phyloP scores from a whole-genome alignment of 495 filamentous ascomycete genomes.

The Hypoxylon subgilvum region DNA sequence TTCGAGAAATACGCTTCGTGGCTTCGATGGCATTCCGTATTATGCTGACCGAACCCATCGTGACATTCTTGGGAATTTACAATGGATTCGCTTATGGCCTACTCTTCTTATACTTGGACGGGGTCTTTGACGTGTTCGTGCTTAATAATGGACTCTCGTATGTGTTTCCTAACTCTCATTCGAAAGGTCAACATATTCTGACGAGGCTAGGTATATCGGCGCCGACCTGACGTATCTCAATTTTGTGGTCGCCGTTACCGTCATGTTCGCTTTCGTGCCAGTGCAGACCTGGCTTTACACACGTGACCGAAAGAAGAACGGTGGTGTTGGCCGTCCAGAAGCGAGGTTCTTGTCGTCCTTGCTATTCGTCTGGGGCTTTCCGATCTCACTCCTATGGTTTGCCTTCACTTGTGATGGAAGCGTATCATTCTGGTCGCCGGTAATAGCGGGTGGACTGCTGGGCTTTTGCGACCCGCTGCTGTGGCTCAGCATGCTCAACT shows the following conservation, averaged over 20 bases:
- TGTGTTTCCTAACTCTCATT: constrained; percentile 4
- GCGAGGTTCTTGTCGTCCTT: constrained; percentile 48
- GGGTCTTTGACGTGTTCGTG: constrained; percentile 48
- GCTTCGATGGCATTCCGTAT: constrained; percentile 48
- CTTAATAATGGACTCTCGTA: constrained; percentile 48
- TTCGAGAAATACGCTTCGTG: constrained; percentile 46
- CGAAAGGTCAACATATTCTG: neutral
- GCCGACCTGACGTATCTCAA: constrained; percentile 50
- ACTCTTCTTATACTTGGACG: constrained; percentile 47
- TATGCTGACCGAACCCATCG: constrained; percentile 48
- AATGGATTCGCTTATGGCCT: constrained; percentile 48
- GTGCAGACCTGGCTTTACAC: constrained; percentile 48
- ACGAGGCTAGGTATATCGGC: constrained; percentile 36
- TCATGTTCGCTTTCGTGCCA: constrained; percentile 48
- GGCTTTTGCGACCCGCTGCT: constrained; percentile 48
- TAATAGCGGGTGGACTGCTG: constrained; percentile 44
- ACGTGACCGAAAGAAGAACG: constrained; percentile 41
- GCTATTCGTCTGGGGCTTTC: constrained; percentile 47
- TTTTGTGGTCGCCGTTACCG: constrained; percentile 43
- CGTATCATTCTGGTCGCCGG: constrained; percentile 45
- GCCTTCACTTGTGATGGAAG: constrained; percentile 47
- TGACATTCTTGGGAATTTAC: constrained; percentile 44
- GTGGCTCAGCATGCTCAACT: constrained; percentile 49
- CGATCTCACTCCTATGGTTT: constrained; percentile 47
- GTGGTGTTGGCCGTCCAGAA: constrained; percentile 42